Evolutionary conservation across 495 filamentous ascomycete species (phyloP).

Genomic region (Penicillium lagena): DNA sequence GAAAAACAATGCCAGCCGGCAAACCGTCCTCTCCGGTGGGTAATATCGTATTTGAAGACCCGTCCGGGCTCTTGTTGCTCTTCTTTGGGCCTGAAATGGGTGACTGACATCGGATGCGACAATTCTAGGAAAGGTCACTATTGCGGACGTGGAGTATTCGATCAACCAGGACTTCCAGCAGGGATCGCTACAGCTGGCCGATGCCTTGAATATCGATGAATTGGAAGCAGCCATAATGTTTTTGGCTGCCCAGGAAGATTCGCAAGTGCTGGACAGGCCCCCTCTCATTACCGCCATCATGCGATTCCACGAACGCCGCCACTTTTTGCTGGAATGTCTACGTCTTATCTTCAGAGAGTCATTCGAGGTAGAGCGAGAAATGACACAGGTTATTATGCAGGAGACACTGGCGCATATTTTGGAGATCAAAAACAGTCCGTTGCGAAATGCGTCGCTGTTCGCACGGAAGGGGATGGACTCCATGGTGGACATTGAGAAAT

Average conservation of each 20-base stretch:
- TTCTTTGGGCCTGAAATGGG: background rate
- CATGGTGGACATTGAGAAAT: constrained; percentile 67
- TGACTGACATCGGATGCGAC: constrained; percentile 25
- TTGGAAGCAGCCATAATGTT: constrained; percentile 70
- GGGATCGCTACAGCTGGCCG: constrained; percentile 68
- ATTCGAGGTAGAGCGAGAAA: constrained; percentile 49
- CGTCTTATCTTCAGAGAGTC: constrained; percentile 65
- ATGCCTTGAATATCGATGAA: constrained; percentile 86
- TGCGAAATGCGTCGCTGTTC: constrained; percentile 47
- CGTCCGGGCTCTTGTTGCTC: no score
- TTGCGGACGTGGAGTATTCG: constrained; percentile 67
- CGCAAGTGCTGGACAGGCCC: constrained; percentile 58
- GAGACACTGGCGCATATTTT: constrained; percentile 37
- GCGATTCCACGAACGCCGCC: constrained; percentile 74
- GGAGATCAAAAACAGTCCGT: constrained; percentile 34
- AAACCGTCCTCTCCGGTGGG: constrained; percentile 50
- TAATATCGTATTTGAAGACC: background rate
- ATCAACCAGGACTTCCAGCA: constrained; percentile 85
- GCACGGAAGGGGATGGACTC: constrained; percentile 61
- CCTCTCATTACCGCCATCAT: constrained; percentile 69
- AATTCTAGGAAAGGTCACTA: constrained; percentile 57
- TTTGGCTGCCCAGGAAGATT: constrained; percentile 58
- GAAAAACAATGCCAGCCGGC: constrained; percentile 62
- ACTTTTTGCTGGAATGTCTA: constrained; percentile 74
- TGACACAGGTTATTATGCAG: constrained; percentile 32